Conservation (phyloP, 768 basidiomycete genomes). For the Cystobasidium ongulense region DNA sequence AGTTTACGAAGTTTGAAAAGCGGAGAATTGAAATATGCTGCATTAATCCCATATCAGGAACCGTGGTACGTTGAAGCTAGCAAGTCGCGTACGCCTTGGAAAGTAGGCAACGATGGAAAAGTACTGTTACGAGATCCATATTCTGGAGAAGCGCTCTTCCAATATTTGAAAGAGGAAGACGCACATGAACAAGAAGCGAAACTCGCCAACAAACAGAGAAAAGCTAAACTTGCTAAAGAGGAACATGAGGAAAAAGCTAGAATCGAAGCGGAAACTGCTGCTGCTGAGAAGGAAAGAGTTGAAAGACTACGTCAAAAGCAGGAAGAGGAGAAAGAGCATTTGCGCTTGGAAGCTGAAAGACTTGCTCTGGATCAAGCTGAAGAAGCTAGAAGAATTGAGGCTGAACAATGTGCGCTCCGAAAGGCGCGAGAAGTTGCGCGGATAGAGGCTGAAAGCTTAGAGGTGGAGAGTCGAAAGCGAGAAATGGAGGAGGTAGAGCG, state of each 20-base stretch:
- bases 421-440: slow-evolving; percentile 14
- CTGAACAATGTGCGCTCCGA: background rate
- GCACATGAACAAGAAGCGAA: slow-evolving; percentile 24
- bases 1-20: background rate
- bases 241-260: background rate
- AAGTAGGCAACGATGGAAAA: background rate
- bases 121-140: slow-evolving; percentile 24
- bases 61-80: background rate
- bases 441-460: slow-evolving; percentile 3
- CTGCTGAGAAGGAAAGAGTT: background rate
- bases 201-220: background rate
- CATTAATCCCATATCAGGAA: background rate
- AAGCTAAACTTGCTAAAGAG: background rate
- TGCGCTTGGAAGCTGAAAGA: background rate
- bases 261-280: background rate
- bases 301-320: background rate
- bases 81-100: background rate
- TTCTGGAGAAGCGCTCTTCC: slow-evolving; percentile 19
- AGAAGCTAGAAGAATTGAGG: background rate
- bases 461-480: background rate
- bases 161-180: slow-evolving; percentile 10
- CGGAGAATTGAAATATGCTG: background rate
- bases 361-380: background rate
- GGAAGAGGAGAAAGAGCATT: background rate
- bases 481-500: background rate